Evolutionary conservation across 2,329 filamentous ascomycete species (phyloP), one percentile per base, ranked within the genome.

Genomic region (Penicillium thymicola): DNA sequence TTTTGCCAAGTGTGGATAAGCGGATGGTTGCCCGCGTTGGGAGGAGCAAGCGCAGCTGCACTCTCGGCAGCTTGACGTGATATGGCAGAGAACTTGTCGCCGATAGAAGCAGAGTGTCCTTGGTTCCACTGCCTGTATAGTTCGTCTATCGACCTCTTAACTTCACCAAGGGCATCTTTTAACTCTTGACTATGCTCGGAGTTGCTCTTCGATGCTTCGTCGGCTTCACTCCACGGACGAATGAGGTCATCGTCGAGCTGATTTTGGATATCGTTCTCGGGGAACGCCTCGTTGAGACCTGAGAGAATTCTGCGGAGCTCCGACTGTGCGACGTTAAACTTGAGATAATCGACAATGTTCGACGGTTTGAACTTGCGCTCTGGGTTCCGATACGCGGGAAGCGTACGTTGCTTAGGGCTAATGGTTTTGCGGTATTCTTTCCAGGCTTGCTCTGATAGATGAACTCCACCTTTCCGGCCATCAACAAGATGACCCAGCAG

Each of bases 401-500:
- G 57, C 3, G 52, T 46, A 16, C 69, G 69, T 14, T 34, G 36
- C 16, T 47, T 48, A 5, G 69, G 71, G 18, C 72, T 72, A 32
- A 75, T 64, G 30, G 57, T 65, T 41, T 68, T 70, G 42, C 71
- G 69, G 50, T 76, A 73, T 37, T 61, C 18, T 34, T 64, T 55
- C 77, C 77, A 80, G 7, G 68, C 68, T n/a, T 68, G 59, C 32
- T 73, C 69, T 2, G 71, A 70, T 13, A 80, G 69, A 34, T 71
- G 68, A n/a, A 77, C 70, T 2, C 78, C 78, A 3, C 71, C 69
- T 57, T 81, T 81, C 13, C 70, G 70, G 28, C 72, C 70, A 55
- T 81, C 79, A 0, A 80, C 78, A 6, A 81, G 68, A 57, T 78
- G 72, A 13, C 78, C 74, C 5, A 80, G 69, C 1, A 81, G 69